Evolutionary conservation across 345 rosid species (phyloP), one percentile per base, ranked within the genome.

Genomic region (Laguncularia racemosa): DNA sequence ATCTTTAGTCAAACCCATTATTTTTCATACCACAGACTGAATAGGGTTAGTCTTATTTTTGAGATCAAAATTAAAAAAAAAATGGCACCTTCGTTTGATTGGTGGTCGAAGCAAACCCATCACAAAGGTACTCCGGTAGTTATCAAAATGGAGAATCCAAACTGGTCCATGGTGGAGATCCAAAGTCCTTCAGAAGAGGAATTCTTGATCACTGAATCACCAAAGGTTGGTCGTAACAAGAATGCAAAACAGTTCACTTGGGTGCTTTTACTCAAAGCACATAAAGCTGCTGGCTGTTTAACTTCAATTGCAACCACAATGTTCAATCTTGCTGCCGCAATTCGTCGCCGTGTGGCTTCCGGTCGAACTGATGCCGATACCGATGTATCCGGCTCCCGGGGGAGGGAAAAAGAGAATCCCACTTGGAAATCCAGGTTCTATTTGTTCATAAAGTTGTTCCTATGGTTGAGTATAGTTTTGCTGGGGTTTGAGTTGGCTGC

Each of bases 211-310:
- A 23, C 66, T 76, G 6, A 76, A 10, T 16, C 54, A 57, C 47
- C 57, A 16, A 85, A 79, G 46, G 70, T 75, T 33, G 40, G 40
- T 17, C 85, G 95, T 1, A 81, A 85, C 77, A 89, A 77, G 74
- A 92, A 92, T 78, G 99, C 99, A n/a, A 84, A 78, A 61, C 99
- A 92, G 68, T 91, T 92, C 64, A 92, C 99, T 1, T 92, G 99
- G 99, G 97, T 89, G 17, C 96, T 92, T 26, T 86, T 92, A 62
- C 74, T 92, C 2, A 92, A 84, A 76, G 99, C 97, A 52, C 96
- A 93, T 74, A 82, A 79, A 14, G 97, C 97, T 16, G 97, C 99
- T 6, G 99, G 97, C 23, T 89, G 97, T 69, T 69, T 92, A 17
- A 83, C 96, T 60, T 86, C 88, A 73, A 67, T 86, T 43, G 99